Base-by-base conservation (phyloP, 2,329 filamentous ascomycete species). In the Beauveria sp. region DNA sequence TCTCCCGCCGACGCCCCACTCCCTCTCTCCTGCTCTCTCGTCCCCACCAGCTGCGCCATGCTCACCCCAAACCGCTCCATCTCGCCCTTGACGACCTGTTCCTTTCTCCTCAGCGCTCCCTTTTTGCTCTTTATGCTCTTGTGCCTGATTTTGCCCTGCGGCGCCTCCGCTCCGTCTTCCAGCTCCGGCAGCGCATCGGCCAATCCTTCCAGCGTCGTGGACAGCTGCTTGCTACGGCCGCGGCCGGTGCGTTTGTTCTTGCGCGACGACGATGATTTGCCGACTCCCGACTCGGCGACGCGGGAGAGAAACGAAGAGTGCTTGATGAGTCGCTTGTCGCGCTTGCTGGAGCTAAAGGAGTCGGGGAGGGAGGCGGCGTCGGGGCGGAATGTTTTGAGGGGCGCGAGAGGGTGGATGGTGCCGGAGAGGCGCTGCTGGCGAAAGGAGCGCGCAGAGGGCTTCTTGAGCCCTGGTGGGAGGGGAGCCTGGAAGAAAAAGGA, bases 21-120 rank as follows among this genome's bases (percentile, higher is more conserved):
- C 60, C 38, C 5, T 58, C 58, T 18, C 40, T 62, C 60, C 28
- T 24, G 62, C 38, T 66, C 69, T 51, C 67, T 66, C 30, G 79
- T 73, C 18, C 71, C 74, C 16, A 81, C 80, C 77, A 97, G 77
- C 73, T 88, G 84, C 20, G 90, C 93, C 81, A 98, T 80, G 71
- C 91, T 97, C 71, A 81, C 84, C 43, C 86, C 87, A 72, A 98
- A 97, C 63, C 93, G 80, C 72, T 92, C 86, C 77, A 90, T 88
- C 81, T 98, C 93, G 63, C 84, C 79, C 72, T 79, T 85, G 62
- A 96, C 90, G 38, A 98, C 71, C 74, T 82, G 87, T 75, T 92
- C 90, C 76, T 91, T 95, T 70, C 84, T 81, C 82, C 91, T 96
- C 76, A 93, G 81, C 24, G 91, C 91, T 0, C 93, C 93, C 3